Base-by-base conservation (phyloP, 495 filamentous ascomycete genomes). In the Penicillium daleae region DNA sequence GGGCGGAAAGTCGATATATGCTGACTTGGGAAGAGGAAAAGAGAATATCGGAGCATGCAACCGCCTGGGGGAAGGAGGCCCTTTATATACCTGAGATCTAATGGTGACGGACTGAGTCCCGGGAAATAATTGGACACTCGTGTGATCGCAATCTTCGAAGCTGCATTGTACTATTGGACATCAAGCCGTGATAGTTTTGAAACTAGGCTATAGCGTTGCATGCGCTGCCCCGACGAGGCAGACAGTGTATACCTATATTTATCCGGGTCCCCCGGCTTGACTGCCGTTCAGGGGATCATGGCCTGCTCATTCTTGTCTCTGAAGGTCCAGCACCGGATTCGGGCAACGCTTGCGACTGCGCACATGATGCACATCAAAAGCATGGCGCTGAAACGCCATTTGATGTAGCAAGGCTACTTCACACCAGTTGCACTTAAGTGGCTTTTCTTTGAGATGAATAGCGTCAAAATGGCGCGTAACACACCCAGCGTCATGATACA, bases 311-410 rank as follows among this genome's bases (percentile, higher is more conserved):
- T 56, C 49, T 40, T 55, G 40, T 55, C 32, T 56, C 27, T 56
- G 24, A 64, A 60, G 50, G 35, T 39, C 57, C 56, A 56, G 6
- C 24, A 48, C 39, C 32, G 59, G 59, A 48, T 63, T 60, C 32
- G 53, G 42, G 49, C 33, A 66, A 31, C 51, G 60, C 60, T 22
- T n/a, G 51, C 56, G 60, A 60, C 64, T 67, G 0, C 58, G 57
- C n/a, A 67, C 57, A 21, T 35, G 37, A 64, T 67, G 35, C n/a
- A 60, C 31, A 56, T 66, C 15, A 59, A 27, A 44, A 46, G 61
- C 46, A 64, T 67, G 21, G 35, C 61, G 57, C 65, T 64, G n/a
- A 26, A 65, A 63, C 12, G 39, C 51, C 48, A 64, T 67, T 50
- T 22, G 24, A 64, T 67, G 26, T 60, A 64, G 49, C 10, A 60